Conservation (phyloP, 2,329 filamentous ascomycete genomes). For the Aspergillus candidus region DNA sequence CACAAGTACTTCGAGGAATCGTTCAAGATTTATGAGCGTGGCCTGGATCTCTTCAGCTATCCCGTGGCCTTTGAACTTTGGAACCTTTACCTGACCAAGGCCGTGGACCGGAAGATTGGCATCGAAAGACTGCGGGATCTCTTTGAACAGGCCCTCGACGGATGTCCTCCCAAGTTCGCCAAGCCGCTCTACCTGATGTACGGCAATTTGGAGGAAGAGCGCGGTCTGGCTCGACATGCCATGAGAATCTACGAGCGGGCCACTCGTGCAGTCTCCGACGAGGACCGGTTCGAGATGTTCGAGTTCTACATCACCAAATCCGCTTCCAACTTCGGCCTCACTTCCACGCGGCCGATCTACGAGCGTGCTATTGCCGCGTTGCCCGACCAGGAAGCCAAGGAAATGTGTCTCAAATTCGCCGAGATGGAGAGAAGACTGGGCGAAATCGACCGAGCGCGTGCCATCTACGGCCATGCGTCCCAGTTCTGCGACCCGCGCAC, state of each 20-base stretch:
- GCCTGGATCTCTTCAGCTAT: constrained; percentile 96
- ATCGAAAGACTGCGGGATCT: constrained; percentile 91
- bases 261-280: constrained; percentile 87
- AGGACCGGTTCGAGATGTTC: constrained; percentile 95
- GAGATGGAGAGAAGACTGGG: constrained; percentile 90
- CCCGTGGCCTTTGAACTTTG: constrained; percentile 97
- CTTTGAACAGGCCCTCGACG: constrained; percentile 94
- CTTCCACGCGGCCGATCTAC: constrained; percentile 91
- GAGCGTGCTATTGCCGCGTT: constrained; percentile 91
- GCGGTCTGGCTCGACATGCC: constrained; percentile 86
- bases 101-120: constrained; percentile 89
- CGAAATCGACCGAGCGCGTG: constrained; percentile 88
- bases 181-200: constrained; percentile 98
- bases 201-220: constrained; percentile 90
- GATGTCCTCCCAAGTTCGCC: constrained; percentile 89
- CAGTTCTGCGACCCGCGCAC: constrained; percentile 96
- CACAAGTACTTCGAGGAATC: constrained; percentile 94
- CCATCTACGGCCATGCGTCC: constrained; percentile 92
- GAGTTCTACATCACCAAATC: constrained; percentile 99
- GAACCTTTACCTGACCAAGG: constrained; percentile 97
- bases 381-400: constrained; percentile 84
- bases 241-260: constrained; percentile 99
- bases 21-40: constrained; percentile 95
- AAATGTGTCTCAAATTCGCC: constrained; percentile 98
- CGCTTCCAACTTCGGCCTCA: constrained; percentile 93